Base-by-base conservation (phyloP, 2,329 filamentous ascomycete genomes). In the Alternaria ethzedia region DNA sequence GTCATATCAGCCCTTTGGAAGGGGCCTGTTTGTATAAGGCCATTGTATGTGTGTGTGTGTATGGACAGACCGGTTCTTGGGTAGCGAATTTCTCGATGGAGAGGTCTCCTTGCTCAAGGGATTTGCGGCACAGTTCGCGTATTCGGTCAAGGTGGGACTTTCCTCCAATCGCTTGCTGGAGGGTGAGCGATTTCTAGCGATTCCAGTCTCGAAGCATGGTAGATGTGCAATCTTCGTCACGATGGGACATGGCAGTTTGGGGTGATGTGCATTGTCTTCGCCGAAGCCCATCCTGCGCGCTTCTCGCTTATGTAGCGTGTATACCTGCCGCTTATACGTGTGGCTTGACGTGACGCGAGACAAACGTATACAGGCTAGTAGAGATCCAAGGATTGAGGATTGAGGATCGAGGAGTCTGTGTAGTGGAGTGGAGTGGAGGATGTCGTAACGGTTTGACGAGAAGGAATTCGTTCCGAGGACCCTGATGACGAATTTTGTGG, bases 41-140 rank as follows among this genome's bases (percentile, higher is more conserved):
- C 11, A 45, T 55, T 51, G 8, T 49, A 17, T 41, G n/a, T 17
- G n/a, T 41, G 32, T 5, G 32, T 32, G 30, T 32, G 30, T 32
- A 32, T 32, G 30, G 30, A n/a, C 15, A 30, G 25, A 57, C 45
- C 52, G 25, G 32, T 26, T 52, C 12, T 28, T 52, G 17, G 30
- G 54, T 46, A 54, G 54, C 54, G 54, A 45, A 28, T 41, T 17
- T 17, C 36, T 41, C 36, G 36, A 17, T 41, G 15, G 36, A 41
- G n/a, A 41, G n/a, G 32, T 28, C 47, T 46, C 54, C 28, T 58
- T 61, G 47, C 36, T 30, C 26, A 58, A 58, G 59, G 28, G 41
- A 36, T 30, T 17, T 57, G 46, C 20, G 54, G 59, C 59, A 41
- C 59, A 45, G 46, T 45, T 61, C 54, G 54, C 36, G 20, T 46